phyloP scores from a whole-genome alignment of 768 basidiomycete genomes.

The Favolaschia claudopus region DNA sequence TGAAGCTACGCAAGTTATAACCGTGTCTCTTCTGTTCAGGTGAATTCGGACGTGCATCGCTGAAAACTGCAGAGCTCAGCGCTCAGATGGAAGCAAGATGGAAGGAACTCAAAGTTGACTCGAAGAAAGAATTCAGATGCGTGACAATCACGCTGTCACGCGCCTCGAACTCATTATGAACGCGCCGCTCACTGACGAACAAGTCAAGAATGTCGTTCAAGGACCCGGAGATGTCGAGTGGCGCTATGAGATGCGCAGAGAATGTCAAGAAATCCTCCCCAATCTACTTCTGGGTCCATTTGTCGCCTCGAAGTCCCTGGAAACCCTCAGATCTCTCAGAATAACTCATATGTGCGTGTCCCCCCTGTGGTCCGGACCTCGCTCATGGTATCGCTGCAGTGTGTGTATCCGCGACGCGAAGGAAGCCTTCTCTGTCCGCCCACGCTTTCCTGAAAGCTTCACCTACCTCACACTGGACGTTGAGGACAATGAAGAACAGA shows the following conservation, averaged over 20 bases:
- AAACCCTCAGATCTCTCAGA: constrained; percentile 66
- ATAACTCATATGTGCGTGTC: constrained; percentile 82
- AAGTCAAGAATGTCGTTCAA: constrained; percentile 52
- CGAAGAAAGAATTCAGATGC: not conserved
- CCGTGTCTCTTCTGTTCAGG: too few relatives aligned
- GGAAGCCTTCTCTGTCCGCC: constrained; percentile 88
- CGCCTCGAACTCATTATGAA: constrained; percentile 8
- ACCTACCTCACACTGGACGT: constrained; percentile 84
- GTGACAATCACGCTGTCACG: constrained; percentile 1
- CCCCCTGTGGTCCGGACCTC: constrained; percentile 11
- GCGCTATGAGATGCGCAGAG: constrained; percentile 95
- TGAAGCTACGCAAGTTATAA: too few relatives aligned
- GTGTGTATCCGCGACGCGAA: constrained; percentile 90
- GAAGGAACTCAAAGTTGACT: not conserved
- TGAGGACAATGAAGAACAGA: constrained; percentile 93
- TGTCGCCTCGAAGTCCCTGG: constrained; percentile 84
- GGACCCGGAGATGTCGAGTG: constrained; percentile 87
- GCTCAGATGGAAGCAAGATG: too few relatives aligned
- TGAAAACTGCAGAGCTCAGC: too few relatives aligned
- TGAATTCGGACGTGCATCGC: too few relatives aligned
- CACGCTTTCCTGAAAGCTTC: constrained; percentile 84
- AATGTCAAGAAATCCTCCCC: constrained; percentile 91
- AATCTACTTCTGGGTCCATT: constrained; percentile 87
- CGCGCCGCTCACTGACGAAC: constrained; percentile 23
- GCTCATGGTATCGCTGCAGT: constrained; percentile 48